Conservation (phyloP, 2,329 filamentous ascomycete species). For the Zarea fungicola region DNA sequence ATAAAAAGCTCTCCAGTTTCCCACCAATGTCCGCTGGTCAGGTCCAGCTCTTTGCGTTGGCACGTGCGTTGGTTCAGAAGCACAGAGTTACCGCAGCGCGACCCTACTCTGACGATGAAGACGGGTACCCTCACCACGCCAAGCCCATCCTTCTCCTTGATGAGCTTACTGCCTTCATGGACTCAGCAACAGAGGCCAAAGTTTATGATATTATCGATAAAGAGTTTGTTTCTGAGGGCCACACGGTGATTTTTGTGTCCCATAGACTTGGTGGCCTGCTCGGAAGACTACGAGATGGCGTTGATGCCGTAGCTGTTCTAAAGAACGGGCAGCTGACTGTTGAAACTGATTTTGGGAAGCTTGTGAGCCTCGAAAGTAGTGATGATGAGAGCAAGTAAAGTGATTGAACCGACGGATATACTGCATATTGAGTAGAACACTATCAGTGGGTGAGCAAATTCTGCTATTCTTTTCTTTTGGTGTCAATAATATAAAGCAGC, state of each 20-base stretch:
- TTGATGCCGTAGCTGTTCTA: constrained; percentile 24
- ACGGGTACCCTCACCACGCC: constrained; percentile 1
- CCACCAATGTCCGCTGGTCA: constrained; percentile 28
- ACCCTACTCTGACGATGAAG: constrained; percentile 1
- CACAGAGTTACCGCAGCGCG: constrained; percentile 10
- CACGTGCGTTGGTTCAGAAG: constrained; percentile 25
- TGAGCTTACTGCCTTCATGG: constrained; percentile 28
- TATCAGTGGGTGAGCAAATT: too few species aligned
- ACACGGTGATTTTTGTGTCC: constrained; percentile 31
- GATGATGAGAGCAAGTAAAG: background rate
- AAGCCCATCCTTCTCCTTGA: constrained; percentile 30
- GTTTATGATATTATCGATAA: constrained; percentile 26
- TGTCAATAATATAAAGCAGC: too few species aligned
- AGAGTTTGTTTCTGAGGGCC: constrained; percentile 23
- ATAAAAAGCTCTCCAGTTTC: constrained; percentile 22
- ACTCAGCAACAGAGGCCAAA: constrained; percentile 26
- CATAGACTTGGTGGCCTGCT: constrained; percentile 26
- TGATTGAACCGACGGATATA: too few species aligned
- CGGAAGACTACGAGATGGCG: constrained; percentile 19
- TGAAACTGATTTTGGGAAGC: background rate
- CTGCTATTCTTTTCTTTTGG: too few species aligned
- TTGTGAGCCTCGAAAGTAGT: background rate
- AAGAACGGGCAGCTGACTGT: constrained; percentile 6
- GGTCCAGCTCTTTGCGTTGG: constrained; percentile 27
- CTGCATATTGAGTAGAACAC: too few species aligned